Evolutionary conservation across 2,329 filamentous ascomycete species (phyloP), one percentile per base, ranked within the genome.

Genomic region (Clarireedia hainanense): DNA sequence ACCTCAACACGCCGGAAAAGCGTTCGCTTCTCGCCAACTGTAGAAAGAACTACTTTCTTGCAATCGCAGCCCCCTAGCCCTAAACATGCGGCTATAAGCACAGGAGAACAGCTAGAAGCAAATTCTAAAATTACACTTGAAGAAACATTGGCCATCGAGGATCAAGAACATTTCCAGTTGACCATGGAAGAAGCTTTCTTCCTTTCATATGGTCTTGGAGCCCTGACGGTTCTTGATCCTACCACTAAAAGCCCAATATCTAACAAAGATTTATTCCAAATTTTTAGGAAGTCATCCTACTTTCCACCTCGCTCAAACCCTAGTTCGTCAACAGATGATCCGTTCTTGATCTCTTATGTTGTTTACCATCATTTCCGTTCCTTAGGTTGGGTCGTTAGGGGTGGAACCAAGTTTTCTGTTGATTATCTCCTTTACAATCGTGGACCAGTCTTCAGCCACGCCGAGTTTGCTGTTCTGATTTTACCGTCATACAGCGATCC

Each of bases 301-400:
- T 88, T 86, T 52, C 87, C 88, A 6, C 78, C 85, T 7, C 64
- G 70, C 0, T 63, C 68, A 3, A 68, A 64, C 14, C 65, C 68
- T 6, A 67, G 71, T 10, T 75, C 90, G 3, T 76, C 79, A 15
- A 83, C 90, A 0, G 90, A 96, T 69, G 89, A 95, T 65, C 80
- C 83, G 0, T 99, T 99, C 70, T 74, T 97, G 20, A 70, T 96
- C 0, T 85, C 89, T 57, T 99, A 97, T 67, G 84, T 84, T 12
- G 89, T 89, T 17, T 99, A 96, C 70, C 94, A 99, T 68, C 92
- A 99, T 69, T 99, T 96, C 73, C 86, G 94, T 39, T 95, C 91
- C 0, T 77, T 97, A 0, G 94, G 94, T 24, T 99, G 94, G 92
- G 89, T 96, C 1, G 87, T 95, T 0, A 86, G 95, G 14, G 84